These are phyloP conservation scores for Apiospora koreana DNA, from an alignment of 2,329 filamentous ascomycete genomes.

Conservation along the genomic window DNA sequence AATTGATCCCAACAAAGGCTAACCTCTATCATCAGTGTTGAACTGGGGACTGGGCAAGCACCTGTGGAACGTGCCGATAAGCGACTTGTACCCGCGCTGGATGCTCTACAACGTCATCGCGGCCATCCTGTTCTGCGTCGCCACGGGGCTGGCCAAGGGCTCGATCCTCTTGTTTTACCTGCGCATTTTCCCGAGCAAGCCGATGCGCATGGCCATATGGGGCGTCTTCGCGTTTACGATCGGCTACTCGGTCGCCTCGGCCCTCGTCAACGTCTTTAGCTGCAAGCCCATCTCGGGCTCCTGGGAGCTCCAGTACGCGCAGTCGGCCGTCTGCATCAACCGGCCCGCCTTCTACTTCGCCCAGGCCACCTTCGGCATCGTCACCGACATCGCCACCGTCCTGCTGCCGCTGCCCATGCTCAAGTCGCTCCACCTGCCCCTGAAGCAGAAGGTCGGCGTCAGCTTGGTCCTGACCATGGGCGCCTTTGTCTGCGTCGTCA, in stretches of 20 bases:
- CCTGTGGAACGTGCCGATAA: conserved; percentile 23
- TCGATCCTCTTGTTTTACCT: conserved; percentile 29
- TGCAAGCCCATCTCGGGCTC: conserved; percentile 26
- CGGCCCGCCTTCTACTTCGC: conserved; percentile 29
- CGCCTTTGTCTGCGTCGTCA: conserved; percentile 24
- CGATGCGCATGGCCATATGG: conserved; percentile 24
- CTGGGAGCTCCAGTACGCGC: conserved; percentile 24
- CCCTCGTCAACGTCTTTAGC: conserved; percentile 28
- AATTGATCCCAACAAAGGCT: not conserved
- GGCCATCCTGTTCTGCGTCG: conserved; percentile 22
- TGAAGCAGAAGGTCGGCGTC: conserved; percentile 43
- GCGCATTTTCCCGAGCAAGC: conserved; percentile 25
- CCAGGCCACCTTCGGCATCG: conserved; percentile 28
- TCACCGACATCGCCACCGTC: conserved; percentile 26
- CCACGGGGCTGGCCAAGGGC: conserved; percentile 26
- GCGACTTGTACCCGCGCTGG: conserved; percentile 14
- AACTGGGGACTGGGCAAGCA: conserved; percentile 23
- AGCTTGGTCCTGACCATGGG: conserved; percentile 41
- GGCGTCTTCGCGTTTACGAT: conserved; percentile 24
- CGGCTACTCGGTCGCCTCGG: conserved; percentile 24
- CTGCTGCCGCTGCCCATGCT: conserved; percentile 44
- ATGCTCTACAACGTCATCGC: conserved; percentile 21
- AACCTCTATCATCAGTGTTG: conserved; percentile 16
- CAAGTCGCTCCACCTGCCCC: conserved; percentile 42
- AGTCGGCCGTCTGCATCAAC: conserved; percentile 26